Evolutionary conservation across 2,329 filamentous ascomycete species (phyloP).

Genomic region (Apiospora rasikravindrae): DNA sequence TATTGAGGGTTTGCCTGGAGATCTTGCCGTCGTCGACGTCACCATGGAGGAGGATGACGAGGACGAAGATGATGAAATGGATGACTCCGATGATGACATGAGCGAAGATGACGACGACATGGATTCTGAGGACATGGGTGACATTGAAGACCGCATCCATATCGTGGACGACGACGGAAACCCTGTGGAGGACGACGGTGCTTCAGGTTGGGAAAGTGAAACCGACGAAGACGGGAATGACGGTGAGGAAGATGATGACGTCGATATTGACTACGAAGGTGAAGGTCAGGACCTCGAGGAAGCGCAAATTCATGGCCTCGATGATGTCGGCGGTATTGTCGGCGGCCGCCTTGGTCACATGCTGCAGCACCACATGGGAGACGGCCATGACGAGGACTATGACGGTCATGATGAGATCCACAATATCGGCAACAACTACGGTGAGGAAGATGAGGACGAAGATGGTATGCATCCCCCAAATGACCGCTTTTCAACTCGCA

Average conservation of each 20-base stretch:
- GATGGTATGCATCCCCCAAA: slow-evolving; percentile 48
- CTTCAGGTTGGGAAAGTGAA: slow-evolving; percentile 66
- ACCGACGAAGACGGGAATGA: slow-evolving; percentile 61
- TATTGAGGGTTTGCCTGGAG: slow-evolving; percentile 75
- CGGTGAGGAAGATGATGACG: slow-evolving; percentile 58
- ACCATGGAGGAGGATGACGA: slow-evolving; percentile 77
- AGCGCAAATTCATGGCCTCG: slow-evolving; percentile 54
- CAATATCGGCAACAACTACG: slow-evolving; percentile 57
- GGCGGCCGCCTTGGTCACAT: slow-evolving; percentile 54
- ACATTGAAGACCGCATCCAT: slow-evolving; percentile 57
- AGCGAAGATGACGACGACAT: slow-evolving; percentile 68
- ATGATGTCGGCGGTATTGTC: slow-evolving; percentile 41
- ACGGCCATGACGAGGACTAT: slow-evolving; percentile 57
- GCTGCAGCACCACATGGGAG: slow-evolving; percentile 56
- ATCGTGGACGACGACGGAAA: slow-evolving; percentile 70
- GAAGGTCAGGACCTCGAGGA: slow-evolving; percentile 62
- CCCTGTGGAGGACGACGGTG: slow-evolving; percentile 62
- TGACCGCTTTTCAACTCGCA: background rate
- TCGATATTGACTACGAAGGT: slow-evolving; percentile 58
- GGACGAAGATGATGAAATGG: slow-evolving; percentile 65
- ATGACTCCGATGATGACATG: slow-evolving; percentile 58
- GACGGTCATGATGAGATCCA: slow-evolving; percentile 58
- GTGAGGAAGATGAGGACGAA: slow-evolving; percentile 59
- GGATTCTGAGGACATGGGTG: slow-evolving; percentile 60
- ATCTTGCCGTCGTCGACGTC: slow-evolving; percentile 70